Evolutionary conservation across 768 basidiomycete genomes (phyloP).

Genomic region (Cubamyces lactineus): DNA sequence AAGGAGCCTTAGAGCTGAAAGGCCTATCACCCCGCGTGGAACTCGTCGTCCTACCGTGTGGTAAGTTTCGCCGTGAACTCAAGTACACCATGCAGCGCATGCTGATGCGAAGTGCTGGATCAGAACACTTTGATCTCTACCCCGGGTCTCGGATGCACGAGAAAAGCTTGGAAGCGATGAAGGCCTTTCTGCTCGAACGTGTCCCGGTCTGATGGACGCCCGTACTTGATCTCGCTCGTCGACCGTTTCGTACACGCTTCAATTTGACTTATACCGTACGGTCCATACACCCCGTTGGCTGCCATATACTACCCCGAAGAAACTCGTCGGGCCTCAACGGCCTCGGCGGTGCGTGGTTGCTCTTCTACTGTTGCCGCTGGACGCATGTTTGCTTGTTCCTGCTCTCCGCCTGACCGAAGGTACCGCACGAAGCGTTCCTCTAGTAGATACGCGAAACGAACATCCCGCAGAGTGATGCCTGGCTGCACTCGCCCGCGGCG

Average conservation of each 20-base stretch:
- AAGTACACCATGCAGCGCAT: neutral
- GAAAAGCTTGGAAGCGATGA: conserved; percentile 9
- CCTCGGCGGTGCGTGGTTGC: neutral
- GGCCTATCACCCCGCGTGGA: conserved; percentile 3
- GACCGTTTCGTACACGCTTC: neutral
- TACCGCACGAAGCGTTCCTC: conserved; percentile 33
- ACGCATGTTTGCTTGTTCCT: neutral
- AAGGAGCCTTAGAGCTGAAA: neutral
- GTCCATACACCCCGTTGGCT: no score
- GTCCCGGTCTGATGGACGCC: neutral
- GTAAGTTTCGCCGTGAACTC: conserved; percentile 3
- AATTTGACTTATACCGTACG: neutral
- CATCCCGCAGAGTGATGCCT: conserved; percentile 54
- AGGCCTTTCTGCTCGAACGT: conserved; percentile 2
- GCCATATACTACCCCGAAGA: neutral
- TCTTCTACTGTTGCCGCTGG: neutral
- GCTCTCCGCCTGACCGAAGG: neutral
- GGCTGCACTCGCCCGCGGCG: conserved; percentile 31
- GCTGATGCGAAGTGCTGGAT: neutral
- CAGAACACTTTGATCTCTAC: conserved; percentile 24
- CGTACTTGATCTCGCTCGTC: neutral
- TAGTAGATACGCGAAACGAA: conserved; percentile 50
- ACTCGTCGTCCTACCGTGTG: neutral
- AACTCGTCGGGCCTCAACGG: neutral
- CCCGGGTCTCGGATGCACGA: neutral